Percentiles rank a stretch among this genome's conserved stretches.
Conservation (phyloP, 306 rosid species). For the Luffa acutangula region DNA sequence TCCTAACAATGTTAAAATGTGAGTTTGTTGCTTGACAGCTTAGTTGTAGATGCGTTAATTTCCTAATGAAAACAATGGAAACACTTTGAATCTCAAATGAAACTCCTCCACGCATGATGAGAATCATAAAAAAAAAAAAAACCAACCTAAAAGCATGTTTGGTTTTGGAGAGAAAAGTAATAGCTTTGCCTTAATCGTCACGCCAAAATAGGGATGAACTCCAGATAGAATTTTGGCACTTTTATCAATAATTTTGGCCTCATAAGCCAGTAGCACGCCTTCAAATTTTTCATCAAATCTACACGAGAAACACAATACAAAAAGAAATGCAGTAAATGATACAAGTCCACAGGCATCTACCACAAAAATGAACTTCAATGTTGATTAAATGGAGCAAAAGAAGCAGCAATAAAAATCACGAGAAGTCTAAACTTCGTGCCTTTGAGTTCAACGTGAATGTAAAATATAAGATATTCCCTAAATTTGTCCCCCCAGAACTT, state of each 20-base stretch:
- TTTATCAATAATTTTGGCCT: constrained; percentile 35
- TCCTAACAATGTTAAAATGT: not conserved
- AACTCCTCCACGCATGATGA: not conserved
- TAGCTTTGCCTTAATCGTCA: constrained; percentile 37
- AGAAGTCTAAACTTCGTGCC: not conserved
- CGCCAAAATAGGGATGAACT: constrained; percentile 50
- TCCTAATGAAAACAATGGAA: not conserved
- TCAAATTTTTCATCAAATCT: constrained; percentile 59
- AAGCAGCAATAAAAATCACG: not conserved
- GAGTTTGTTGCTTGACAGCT: not conserved
- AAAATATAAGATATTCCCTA: not conserved
- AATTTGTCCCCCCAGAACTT: not conserved
- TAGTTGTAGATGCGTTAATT: not conserved
- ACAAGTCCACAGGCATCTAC: not conserved
- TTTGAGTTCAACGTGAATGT: not conserved
- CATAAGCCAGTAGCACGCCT: constrained; percentile 73
- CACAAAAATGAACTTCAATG: not conserved
- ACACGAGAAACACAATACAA: constrained; percentile 10
- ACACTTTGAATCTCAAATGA: not conserved
- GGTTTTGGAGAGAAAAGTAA: constrained; percentile 76
- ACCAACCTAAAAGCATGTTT: constrained; percentile 73
- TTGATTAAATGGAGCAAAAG: not conserved
- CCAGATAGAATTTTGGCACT: constrained; percentile 36
- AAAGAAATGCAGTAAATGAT: not conserved
- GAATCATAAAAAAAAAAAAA: not conserved